Base-by-base conservation (phyloP, 1,284 basidiomycete species). In the Rhodotorula sp. region DNA sequence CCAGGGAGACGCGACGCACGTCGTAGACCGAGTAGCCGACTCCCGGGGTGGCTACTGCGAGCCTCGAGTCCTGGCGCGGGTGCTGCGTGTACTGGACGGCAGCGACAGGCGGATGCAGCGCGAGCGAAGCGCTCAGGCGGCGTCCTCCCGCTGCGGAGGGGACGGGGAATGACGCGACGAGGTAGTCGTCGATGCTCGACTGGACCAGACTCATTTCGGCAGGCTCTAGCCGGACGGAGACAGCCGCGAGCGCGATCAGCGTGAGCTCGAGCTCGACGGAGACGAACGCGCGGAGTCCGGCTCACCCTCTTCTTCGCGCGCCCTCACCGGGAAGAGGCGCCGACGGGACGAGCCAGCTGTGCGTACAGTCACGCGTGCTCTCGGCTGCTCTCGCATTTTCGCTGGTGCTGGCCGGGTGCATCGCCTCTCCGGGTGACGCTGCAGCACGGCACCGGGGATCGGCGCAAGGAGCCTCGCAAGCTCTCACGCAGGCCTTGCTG, bases 11-110 rank as follows among this genome's bases (percentile, higher is more conserved):
- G 17, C 4, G 45, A 64, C 73, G 62, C 27, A 74, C 73, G 58
- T 76, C 74, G 66, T 74, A 76, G 19, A 76, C 53, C 16, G 69
- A 65, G 16, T 74, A 34, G 4, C 74, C 74, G 16, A 66, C 64
- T 7, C 60, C 53, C 0, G 69, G 65, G 0, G 69, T 65, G 3
- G 68, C 67, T 1, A 76, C 63, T 8, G 58, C 59, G 48, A 76
- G 62, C 21, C 74, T 49, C 13, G 34, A 57, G 14, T 71, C 64
- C 42, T 67, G 67, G 21, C 67, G 71, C 4, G 66, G 25, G 10
- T 59, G 48, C 8, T 4, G 42, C 12, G 70, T 65, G 64, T 74
- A 74, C 25, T 54, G 45, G 9, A 74, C 70, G 25, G 64, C 58
- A 1, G 67, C 45, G 27, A 60, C 50, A 0, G 59, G 62, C n/a